phyloP scores from a whole-genome alignment of 257 asterid species.

The Solanum dulcamara region DNA sequence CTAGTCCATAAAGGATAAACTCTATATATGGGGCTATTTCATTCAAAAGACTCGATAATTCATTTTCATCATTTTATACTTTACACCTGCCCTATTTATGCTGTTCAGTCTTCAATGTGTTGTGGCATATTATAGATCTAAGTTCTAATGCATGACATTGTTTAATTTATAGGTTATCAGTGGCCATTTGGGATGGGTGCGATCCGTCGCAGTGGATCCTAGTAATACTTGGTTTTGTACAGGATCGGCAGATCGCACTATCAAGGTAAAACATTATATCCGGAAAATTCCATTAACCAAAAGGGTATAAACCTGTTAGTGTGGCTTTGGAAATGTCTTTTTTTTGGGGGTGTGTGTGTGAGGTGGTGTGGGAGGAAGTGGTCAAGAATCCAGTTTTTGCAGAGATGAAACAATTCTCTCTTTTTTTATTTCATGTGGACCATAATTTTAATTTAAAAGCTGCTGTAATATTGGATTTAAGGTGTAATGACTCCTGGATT shows the following conservation, averaged over 20 bases:
- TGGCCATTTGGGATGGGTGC: slow-evolving; percentile 42
- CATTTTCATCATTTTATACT: background rate
- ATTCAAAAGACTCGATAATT: background rate
- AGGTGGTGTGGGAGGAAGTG: background rate
- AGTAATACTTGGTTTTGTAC: slow-evolving; percentile 1
- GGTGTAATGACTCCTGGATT: background rate
- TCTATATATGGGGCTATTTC: background rate
- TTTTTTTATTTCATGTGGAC: background rate
- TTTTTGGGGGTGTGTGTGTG: background rate
- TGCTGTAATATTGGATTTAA: background rate
- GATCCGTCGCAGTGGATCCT: slow-evolving; percentile 1
- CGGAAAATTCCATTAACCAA: background rate
- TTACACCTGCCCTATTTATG: background rate
- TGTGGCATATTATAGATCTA: background rate
- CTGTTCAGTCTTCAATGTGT: background rate
- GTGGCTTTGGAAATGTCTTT: background rate
- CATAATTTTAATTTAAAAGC: background rate
- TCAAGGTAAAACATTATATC: slow-evolving; percentile 13
- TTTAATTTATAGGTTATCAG: slow-evolving; percentile 64
- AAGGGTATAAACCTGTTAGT: background rate
- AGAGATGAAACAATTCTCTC: background rate
- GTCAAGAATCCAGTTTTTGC: background rate
- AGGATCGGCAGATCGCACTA: background rate
- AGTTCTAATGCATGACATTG: background rate
- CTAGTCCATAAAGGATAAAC: background rate